These are phyloP conservation scores for Oemleria cerasiformis DNA, from an alignment of 306 rosid genomes.

Conservation along the genomic window DNA sequence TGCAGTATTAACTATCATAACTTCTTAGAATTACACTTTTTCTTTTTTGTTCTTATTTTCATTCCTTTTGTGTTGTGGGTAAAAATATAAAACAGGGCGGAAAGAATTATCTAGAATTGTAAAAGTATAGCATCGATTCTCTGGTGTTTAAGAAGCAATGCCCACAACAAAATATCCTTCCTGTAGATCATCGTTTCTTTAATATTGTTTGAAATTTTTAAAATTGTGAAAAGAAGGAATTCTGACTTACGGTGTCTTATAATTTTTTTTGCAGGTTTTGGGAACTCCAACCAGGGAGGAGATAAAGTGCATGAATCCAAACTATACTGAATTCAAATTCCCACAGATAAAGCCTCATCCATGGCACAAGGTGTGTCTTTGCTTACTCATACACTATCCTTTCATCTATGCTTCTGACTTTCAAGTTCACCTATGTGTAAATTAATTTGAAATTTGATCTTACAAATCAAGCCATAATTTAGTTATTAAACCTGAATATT, in stretches of 20 bases:
- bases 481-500: not conserved
- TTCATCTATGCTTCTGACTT: not conserved
- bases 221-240: not conserved
- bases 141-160: not conserved
- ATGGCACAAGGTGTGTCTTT: conserved; percentile 80
- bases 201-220: not conserved
- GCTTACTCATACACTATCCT: not conserved
- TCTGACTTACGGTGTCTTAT: not conserved
- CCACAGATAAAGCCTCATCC: conserved; percentile 99
- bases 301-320: conserved; percentile 99
- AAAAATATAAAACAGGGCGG: not conserved
- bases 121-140: not conserved
- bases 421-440: not conserved
- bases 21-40: not conserved
- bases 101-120: not conserved
- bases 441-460: not conserved
- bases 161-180: not conserved
- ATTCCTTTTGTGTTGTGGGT: not conserved
- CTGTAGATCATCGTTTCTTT: not conserved
- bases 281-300: conserved; percentile 99
- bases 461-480: not conserved
- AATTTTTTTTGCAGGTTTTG: conserved; percentile 59
- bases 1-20: not conserved
- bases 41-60: not conserved
- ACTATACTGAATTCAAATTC: conserved; percentile 92